A percentile compares a stretch with the other conserved stretches of the same genome.
phyloP scores from a whole-genome alignment of 1,284 basidiomycete genomes.

The Microbotryum violaceum region DNA sequence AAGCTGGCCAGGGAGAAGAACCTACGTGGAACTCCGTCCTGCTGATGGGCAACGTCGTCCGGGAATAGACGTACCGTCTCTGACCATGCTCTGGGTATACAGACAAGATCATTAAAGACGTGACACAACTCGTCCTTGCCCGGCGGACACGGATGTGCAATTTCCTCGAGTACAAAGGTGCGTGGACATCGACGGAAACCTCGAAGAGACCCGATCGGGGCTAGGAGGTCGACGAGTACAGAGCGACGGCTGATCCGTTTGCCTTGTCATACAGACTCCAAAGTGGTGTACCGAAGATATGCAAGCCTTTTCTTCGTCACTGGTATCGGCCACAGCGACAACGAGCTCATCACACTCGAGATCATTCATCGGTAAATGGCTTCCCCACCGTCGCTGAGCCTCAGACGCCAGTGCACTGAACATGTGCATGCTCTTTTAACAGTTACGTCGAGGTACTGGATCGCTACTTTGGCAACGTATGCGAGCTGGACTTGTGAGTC shows the following conservation, averaged over 20 bases:
- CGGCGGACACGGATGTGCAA: slow-evolving; percentile 97
- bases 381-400: background rate
- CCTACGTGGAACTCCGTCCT: background rate
- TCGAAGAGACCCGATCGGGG: background rate
- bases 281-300: slow-evolving; percentile 96
- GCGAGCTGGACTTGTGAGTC: slow-evolving; percentile 82
- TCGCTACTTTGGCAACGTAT: slow-evolving; percentile 97
- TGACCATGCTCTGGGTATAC: background rate
- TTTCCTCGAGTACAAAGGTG: slow-evolving; percentile 97
- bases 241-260: background rate
- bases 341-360: slow-evolving; percentile 86
- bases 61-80: background rate
- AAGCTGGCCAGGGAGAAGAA: too few relatives aligned
- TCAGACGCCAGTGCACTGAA: background rate
- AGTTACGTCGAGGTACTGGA: slow-evolving; percentile 95
- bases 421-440: background rate
- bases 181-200: slow-evolving; percentile 27
- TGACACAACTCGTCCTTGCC: slow-evolving; percentile 94
- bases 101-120: slow-evolving; percentile 94
- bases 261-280: slow-evolving; percentile 41
- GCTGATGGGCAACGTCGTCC: background rate
- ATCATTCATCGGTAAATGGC: slow-evolving; percentile 69
- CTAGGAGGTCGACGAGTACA: too few relatives aligned
- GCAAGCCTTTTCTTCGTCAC: slow-evolving; percentile 97
- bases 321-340: slow-evolving; percentile 81